Evolutionary conservation across 306 rosid species (phyloP).

Genomic region (Malus sylvestris): DNA sequence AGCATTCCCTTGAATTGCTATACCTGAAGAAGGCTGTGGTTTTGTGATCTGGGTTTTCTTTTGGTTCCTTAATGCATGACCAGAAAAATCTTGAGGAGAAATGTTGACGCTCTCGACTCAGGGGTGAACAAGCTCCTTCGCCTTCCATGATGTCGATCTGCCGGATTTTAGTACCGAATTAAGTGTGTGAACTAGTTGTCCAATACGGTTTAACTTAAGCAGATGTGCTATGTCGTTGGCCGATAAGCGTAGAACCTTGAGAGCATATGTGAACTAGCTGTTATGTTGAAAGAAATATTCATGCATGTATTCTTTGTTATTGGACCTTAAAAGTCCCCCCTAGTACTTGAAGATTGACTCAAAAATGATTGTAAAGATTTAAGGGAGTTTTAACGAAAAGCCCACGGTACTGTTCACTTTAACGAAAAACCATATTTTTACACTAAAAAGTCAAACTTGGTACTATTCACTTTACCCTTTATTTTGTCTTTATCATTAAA

Average conservation of each 20-base stretch:
- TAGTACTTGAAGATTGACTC: too few relatives aligned
- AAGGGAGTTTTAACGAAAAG: too few relatives aligned
- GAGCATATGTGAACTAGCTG: not conserved
- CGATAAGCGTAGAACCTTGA: not conserved
- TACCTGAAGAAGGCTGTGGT: not conserved
- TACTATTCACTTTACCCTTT: too few relatives aligned
- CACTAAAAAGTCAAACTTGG: too few relatives aligned
- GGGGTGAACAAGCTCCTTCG: constrained; percentile 73
- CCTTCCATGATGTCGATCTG: constrained; percentile 40
- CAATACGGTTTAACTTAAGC: not conserved
- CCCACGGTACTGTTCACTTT: too few relatives aligned
- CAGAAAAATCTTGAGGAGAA: constrained; percentile 66
- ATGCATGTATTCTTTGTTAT: not conserved
- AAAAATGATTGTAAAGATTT: too few relatives aligned
- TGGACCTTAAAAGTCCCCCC: too few relatives aligned
- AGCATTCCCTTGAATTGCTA: not conserved
- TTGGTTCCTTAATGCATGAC: constrained; percentile 39
- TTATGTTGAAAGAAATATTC: not conserved
- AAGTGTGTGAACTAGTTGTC: not conserved
- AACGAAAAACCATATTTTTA: too few relatives aligned
- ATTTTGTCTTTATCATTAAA: too few relatives aligned
- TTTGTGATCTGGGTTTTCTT: not conserved
- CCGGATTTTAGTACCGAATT: not conserved
- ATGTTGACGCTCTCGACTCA: constrained; percentile 62
- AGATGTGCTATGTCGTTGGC: not conserved